Base-by-base conservation (phyloP, 2,329 filamentous ascomycete species). In the Fusarium hainanense region DNA sequence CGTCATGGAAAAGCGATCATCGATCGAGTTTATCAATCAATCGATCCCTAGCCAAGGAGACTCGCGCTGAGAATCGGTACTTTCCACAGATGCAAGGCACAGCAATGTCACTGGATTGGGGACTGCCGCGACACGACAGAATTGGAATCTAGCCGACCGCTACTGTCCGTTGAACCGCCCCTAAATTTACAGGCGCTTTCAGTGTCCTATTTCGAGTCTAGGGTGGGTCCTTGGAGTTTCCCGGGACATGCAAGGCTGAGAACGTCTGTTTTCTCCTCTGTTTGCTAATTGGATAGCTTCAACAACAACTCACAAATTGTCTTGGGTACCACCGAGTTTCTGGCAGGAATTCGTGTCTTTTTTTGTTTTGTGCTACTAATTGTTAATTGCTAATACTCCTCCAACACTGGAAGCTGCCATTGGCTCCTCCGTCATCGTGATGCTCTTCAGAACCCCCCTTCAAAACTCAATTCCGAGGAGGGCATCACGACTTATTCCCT, bases 181-280 rank as follows among this genome's bases (percentile, higher is more conserved):
- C 49, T 48, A 46, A 48, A 49, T n/a, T 49, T 23, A 42, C 46
- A 56, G 60, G 27, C 21, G 50, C 40, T 51, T 48, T 48, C 47
- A 60, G 42, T 42, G 55, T 20, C 46, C 49, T 48, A 42, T 60
- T 52, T 57, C 37, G 55, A 55, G 25, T 51, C 49, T 13, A 8
- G 12, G 25, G 49, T 48, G 41, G 48, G 16, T 25, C 32, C 18
- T n/a, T 58, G 61, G 50, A 40, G 67, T 40, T 66, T 71, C 69
- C 71, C 58, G 60, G 48, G 52, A 48, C 41, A 63, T 70, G 63
- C 68, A 64, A 68, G 72, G 70, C 72, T 74, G 62, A 61, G 32
- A 60, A 21, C 18, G 42, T 62, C 52, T 42, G 41, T 57, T 68
- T 69, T 42, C 28, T 56, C 48, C 20, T 30, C 34, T 47, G 44